Evolutionary conservation across 1,284 basidiomycete species (phyloP), one percentile per base, ranked within the genome.

Genomic region (Xerocomus cyaneibrunnescens): DNA sequence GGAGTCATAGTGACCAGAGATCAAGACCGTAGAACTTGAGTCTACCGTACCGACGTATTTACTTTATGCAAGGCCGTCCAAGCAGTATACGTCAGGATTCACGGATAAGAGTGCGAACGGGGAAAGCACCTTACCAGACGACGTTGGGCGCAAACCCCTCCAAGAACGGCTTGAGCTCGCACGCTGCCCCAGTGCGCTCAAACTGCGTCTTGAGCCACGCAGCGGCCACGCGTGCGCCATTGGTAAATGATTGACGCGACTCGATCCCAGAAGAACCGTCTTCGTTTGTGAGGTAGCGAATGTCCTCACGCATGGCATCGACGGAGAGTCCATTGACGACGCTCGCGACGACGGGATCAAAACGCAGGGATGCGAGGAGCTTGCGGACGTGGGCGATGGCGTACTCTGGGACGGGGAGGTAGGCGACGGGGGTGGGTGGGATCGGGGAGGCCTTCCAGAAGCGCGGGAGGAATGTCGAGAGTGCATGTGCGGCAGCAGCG

Each of bases 1-100:
- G 44, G 86, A 89, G 66, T 94, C 92, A 65, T 92, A 93, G 69
- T 94, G 92, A 2, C 83, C 89, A 50, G 86, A 87, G 44, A 94
- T 73, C 42, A 94, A 75, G 23, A 89, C 81, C 32, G 76, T 87
- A 56, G 78, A 82, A 34, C 81, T 70, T 32, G 71, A 7, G 38
- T 64, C 58, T 12, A 31, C 72, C 16, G 73, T 70, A 2, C 81
- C 70, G 7, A 72, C 38, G 60, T 87, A 89, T 39, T 76, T 76
- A 62, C 86, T 88, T 54, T 39, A 56, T 5, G 1, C 4, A n/a
- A 16, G 17, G 2, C 7, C 23, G n/a, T 14, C 2, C 16, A 14
- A n/a, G 9, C 28, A 7, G 28, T 12, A 30, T 30, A 5, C 12
- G 41, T 36, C 51, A 32, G n/a, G 41, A 25, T 37, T 23, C 25